These are phyloP conservation scores for Medicago truncatula DNA, from an alignment of 306 rosid species.

Conservation along the genomic window MtrunA17r5.0-ANR NC_053045.1:31041501-31042000, in stretches of 20 bases:
- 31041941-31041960: constrained; percentile 1
- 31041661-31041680: not conserved
- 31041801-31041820: not conserved
- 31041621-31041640: not conserved
- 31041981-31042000: not conserved
- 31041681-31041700: not conserved
- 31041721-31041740: not conserved
- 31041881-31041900: not conserved
- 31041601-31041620: not conserved
- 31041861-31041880: not conserved
- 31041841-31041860: not conserved
- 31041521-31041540: not conserved
- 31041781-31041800: not conserved
- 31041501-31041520: no score
- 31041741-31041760: not conserved
- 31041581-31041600: not conserved
- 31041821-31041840: not conserved
- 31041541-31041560: not conserved
- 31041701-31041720: not conserved
- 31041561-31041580: not conserved
- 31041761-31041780: not conserved
- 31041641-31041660: not conserved
- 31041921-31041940: not conserved
- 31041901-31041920: not conserved
- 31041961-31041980: not conserved